phyloP scores from a whole-genome alignment of 2,329 filamentous ascomycete species.

The Grosmannia serpens region DNA sequence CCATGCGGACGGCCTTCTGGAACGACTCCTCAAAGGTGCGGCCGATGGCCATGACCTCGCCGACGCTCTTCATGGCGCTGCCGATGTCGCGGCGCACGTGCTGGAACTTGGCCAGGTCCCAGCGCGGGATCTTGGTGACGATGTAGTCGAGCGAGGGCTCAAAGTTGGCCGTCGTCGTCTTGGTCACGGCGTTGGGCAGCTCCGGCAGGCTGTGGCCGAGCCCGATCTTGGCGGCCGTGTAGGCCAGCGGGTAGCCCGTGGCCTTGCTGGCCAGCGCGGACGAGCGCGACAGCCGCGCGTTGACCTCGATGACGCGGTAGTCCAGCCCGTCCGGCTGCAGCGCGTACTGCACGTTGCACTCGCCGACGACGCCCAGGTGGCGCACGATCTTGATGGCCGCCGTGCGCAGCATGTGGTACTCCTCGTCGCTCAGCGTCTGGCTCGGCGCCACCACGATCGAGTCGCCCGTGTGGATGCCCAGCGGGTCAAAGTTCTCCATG shows the following conservation, averaged over 20 bases:
- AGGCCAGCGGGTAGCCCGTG: conserved; percentile 92
- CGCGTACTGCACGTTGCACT: conserved; percentile 98
- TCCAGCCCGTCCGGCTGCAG: conserved; percentile 93
- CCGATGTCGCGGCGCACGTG: conserved; percentile 97
- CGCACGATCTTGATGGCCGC: conserved; percentile 97
- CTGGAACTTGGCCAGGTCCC: conserved; percentile 98
- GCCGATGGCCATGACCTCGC: conserved; percentile 98
- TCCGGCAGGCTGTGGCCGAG: conserved; percentile 91
- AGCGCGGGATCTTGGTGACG: conserved; percentile 96
- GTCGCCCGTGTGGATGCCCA: conserved; percentile 96
- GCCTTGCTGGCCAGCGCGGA: conserved; percentile 96
- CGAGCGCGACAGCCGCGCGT: conserved; percentile 93
- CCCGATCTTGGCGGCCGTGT: conserved; percentile 96
- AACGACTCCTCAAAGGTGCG: conserved; percentile 98
- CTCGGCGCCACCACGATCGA: conserved; percentile 96
- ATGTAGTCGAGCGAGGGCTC: conserved; percentile 96
- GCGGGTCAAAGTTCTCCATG: conserved; percentile 97
- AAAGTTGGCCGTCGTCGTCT: conserved; percentile 98
- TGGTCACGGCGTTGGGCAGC: conserved; percentile 93
- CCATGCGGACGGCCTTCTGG: conserved; percentile 96
- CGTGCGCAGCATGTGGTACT: conserved; percentile 98
- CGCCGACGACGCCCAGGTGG: conserved; percentile 91
- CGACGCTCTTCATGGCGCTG: conserved; percentile 97
- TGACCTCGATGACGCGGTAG: conserved; percentile 98
- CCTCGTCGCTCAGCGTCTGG: conserved; percentile 94